These are phyloP conservation scores for Suhomyces sp. DNA, from an alignment of 805 yeast species.

Conservation along the genomic window DNA sequence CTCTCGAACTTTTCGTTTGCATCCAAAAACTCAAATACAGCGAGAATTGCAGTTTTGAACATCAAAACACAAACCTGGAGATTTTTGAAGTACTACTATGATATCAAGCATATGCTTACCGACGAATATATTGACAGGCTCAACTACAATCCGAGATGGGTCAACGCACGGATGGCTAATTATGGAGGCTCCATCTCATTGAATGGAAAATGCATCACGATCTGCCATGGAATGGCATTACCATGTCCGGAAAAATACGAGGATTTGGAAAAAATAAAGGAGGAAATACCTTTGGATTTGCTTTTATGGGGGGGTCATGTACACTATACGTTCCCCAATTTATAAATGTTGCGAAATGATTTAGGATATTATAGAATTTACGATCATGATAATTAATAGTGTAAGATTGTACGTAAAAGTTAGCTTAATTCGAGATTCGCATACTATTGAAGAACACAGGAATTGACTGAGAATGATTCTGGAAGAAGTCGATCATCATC, in stretches of 20 bases:
- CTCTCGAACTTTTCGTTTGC: slow-evolving; percentile 30
- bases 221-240: slow-evolving; percentile 37
- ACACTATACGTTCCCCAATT: slow-evolving; percentile 38
- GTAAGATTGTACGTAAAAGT: too few species aligned
- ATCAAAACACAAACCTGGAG: slow-evolving; percentile 43
- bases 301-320: slow-evolving; percentile 37
- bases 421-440: too few species aligned
- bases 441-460: too few species aligned
- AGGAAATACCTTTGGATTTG: slow-evolving; percentile 18
- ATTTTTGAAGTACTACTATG: slow-evolving; percentile 34
- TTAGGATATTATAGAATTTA: neutral
- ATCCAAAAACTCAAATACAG: slow-evolving; percentile 25
- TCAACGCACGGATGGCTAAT: slow-evolving; percentile 28
- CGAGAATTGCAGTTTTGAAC: slow-evolving; percentile 37
- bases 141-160: slow-evolving; percentile 19
- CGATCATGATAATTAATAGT: too few species aligned
- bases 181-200: slow-evolving; percentile 34
- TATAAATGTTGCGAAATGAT: slow-evolving; percentile 19
- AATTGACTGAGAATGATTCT: too few species aligned
- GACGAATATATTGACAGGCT: slow-evolving; percentile 20
- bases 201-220: slow-evolving; percentile 34
- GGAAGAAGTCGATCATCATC: too few species aligned
- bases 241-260: slow-evolving; percentile 32
- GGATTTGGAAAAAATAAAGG: slow-evolving; percentile 21
- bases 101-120: slow-evolving; percentile 25